phyloP scores from a whole-genome alignment of 2,329 filamentous ascomycete genomes.

The Polytolypa hystricis region DNA sequence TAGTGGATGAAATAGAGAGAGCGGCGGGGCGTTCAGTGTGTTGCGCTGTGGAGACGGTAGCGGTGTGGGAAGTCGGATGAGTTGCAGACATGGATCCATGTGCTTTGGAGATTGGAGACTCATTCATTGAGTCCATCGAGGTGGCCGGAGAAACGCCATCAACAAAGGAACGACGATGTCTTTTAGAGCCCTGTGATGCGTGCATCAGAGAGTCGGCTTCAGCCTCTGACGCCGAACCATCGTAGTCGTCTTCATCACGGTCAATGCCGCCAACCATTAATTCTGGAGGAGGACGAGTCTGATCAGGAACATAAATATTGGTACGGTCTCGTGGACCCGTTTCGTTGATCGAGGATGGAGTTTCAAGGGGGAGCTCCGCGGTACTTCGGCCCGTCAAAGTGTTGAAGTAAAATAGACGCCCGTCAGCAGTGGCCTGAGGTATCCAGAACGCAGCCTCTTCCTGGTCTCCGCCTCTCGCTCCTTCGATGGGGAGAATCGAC shows the following conservation, averaged over 20 bases:
- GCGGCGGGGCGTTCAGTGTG: constrained; percentile 41
- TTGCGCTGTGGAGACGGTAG: constrained; percentile 38
- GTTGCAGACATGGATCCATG: constrained; percentile 27
- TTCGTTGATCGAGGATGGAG: constrained; percentile 68
- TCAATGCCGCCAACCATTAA: constrained; percentile 75
- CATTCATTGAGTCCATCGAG: constrained; percentile 84
- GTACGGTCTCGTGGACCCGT: constrained; percentile 78
- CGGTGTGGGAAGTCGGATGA: constrained; percentile 37
- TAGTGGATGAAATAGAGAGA: constrained; percentile 36
- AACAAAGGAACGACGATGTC: constrained; percentile 52
- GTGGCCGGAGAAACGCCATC: constrained; percentile 73
- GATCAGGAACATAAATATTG: constrained; percentile 79
- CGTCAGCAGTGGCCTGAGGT: constrained; percentile 88
- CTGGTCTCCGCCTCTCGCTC: constrained; percentile 52
- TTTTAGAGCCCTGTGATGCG: constrained; percentile 56
- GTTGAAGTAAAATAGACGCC: constrained; percentile 94
- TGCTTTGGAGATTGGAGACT: constrained; percentile 48
- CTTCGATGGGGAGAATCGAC: constrained; percentile 56
- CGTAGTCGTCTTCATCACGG: constrained; percentile 83
- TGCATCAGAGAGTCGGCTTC: constrained; percentile 66
- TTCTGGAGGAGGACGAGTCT: constrained; percentile 79
- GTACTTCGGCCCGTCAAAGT: constrained; percentile 91
- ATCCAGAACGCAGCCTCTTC: constrained; percentile 97
- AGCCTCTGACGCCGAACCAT: constrained; percentile 77
- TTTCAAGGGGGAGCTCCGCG: constrained; percentile 91